phyloP scores from a whole-genome alignment of 768 basidiomycete species.

The Inosperma sp. region DNA sequence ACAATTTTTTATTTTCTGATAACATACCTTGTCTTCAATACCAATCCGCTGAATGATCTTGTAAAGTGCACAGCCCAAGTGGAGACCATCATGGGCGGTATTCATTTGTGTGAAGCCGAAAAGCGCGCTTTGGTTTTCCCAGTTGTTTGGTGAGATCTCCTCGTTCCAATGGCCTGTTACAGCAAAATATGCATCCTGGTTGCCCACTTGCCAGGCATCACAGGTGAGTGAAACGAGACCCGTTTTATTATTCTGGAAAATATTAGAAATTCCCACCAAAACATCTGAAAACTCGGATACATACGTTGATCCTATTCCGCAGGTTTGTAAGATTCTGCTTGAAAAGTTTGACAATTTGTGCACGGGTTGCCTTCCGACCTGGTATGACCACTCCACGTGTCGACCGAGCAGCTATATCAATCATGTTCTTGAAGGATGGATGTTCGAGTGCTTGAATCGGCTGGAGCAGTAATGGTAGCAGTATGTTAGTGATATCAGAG shows the following conservation, averaged over 20 bases:
- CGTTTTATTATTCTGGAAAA: background rate
- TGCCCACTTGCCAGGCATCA: slow-evolving; percentile 38
- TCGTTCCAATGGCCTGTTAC: slow-evolving; percentile 38
- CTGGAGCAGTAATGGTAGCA: background rate
- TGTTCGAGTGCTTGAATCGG: slow-evolving; percentile 17
- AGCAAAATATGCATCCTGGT: slow-evolving; percentile 35
- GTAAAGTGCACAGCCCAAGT: slow-evolving; percentile 6
- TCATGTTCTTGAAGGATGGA: slow-evolving; percentile 23
- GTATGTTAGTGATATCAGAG: background rate
- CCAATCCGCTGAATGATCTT: slow-evolving; percentile 8
- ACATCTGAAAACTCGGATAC: background rate
- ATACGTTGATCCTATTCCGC: slow-evolving; percentile 3
- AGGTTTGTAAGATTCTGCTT: slow-evolving; percentile 4
- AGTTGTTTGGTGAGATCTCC: slow-evolving; percentile 19
- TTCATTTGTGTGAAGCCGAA: slow-evolving; percentile 37
- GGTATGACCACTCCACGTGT: slow-evolving; percentile 29
- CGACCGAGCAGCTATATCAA: slow-evolving; percentile 23
- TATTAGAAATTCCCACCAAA: too few relatives aligned
- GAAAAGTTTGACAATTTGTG: slow-evolving; percentile 20
- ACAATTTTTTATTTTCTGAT: background rate
- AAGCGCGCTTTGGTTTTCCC: slow-evolving; percentile 29
- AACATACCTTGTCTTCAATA: slow-evolving; percentile 7
- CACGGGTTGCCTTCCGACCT: slow-evolving; percentile 15
- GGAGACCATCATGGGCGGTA: slow-evolving; percentile 31
- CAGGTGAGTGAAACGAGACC: slow-evolving; percentile 29